phyloP scores from a whole-genome alignment of 2,329 filamentous ascomycete species.

The Scedosporium boydii region DNA sequence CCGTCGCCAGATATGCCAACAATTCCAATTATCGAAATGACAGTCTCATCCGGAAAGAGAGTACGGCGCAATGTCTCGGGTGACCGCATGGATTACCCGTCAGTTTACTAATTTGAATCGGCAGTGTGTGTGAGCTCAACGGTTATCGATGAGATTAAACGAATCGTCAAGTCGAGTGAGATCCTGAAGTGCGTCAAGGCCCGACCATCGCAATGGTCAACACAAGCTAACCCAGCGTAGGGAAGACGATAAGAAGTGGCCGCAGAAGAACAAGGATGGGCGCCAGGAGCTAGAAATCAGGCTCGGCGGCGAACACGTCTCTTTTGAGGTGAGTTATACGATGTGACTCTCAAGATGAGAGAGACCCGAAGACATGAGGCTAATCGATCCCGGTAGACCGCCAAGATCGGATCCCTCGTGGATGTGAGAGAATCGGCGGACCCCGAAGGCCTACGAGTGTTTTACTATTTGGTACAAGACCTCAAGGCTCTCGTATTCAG shows the following conservation, averaged over 20 bases:
- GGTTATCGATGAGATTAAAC: conserved; percentile 88
- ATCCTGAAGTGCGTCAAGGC: conserved; percentile 70
- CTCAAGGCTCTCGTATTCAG: conserved; percentile 95
- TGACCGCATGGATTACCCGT: not conserved
- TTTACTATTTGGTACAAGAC: conserved; percentile 98
- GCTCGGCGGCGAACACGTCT: conserved; percentile 90
- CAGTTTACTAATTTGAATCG: not conserved
- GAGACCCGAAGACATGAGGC: not conserved
- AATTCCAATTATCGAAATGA: conserved; percentile 99
- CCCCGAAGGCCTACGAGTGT: conserved; percentile 89
- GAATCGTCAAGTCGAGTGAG: conserved; percentile 93
- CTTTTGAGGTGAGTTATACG: conserved; percentile 66
- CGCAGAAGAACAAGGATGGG: conserved; percentile 98
- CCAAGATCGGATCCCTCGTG: conserved; percentile 93
- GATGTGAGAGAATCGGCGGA: conserved; percentile 95
- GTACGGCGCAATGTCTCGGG: conserved; percentile 43
- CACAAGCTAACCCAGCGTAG: conserved; percentile 31
- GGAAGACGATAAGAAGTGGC: conserved; percentile 98
- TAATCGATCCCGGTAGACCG: conserved; percentile 53
- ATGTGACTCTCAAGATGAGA: not conserved
- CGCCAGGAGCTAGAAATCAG: conserved; percentile 94
- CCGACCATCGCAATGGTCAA: not conserved
- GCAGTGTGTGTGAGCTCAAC: conserved; percentile 92
- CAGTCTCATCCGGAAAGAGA: conserved; percentile 97
- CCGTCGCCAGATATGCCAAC: conserved; percentile 93